Evolutionary conservation across 495 filamentous ascomycete genomes (phyloP).

Genomic region (Bryoglossum gracile): DNA sequence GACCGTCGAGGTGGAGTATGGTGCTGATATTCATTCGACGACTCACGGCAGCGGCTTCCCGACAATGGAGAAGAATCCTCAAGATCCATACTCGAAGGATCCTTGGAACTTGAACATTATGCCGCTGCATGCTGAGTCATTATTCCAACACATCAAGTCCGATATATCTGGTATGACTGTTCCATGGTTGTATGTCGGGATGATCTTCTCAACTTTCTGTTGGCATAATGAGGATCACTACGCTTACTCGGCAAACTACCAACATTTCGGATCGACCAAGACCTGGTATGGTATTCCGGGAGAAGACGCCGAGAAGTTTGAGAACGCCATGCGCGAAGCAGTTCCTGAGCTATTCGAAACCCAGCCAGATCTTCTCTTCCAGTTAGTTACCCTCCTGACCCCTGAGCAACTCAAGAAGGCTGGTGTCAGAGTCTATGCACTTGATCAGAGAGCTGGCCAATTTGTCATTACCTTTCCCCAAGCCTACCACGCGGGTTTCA

Average conservation of each 20-base stretch:
- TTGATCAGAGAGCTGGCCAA: conserved; percentile 92
- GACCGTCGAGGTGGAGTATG: conserved; percentile 96
- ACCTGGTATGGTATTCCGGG: conserved; percentile 99
- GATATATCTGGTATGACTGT: conserved; percentile 99
- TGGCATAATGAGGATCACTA: conserved; percentile 99
- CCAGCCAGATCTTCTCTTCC: conserved; percentile 93
- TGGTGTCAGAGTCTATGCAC: conserved; percentile 83
- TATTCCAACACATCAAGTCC: conserved; percentile 95
- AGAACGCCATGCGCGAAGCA: conserved; percentile 88
- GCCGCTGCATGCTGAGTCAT: conserved; percentile 81
- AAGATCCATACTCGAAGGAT: conserved; percentile 77
- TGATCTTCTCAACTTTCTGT: conserved; percentile 99
- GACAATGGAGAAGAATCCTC: conserved; percentile 84
- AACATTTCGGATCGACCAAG: conserved; percentile 97
- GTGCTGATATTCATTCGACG: conserved; percentile 96
- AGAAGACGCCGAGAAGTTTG: conserved; percentile 88
- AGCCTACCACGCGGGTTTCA: conserved; percentile 89
- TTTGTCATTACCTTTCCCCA: conserved; percentile 94
- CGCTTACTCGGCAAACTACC: conserved; percentile 96
- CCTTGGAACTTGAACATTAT: conserved; percentile 96
- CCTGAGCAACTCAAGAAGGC: conserved; percentile 93
- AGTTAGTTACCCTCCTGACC: conserved; percentile 88
- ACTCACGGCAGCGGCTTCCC: conserved; percentile 98
- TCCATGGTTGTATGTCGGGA: conserved; percentile 99
- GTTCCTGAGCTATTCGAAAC: conserved; percentile 96